Evolutionary conservation across 2,329 filamentous ascomycete species (phyloP), one percentile per base, ranked within the genome.

Genomic region (Xylaria sp.): DNA sequence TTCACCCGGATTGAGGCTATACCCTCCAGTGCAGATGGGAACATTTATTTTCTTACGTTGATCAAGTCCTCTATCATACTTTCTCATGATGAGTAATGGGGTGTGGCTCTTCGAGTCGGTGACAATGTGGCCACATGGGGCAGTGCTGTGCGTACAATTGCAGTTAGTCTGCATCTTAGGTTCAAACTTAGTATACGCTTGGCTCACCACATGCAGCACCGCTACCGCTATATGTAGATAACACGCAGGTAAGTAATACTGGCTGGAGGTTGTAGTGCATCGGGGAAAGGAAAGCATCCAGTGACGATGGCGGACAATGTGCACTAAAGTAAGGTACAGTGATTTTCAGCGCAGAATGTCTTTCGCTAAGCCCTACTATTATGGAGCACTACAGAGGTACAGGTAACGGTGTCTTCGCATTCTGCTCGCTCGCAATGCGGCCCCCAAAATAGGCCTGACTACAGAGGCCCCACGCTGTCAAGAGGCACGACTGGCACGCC

Each of bases 371-470:
- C 70, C 70, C 63, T 72, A 66, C 9, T 20, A 66, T 43, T 51
- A 71, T 68, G 67, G 64, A 64, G 67, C 61, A 56, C 46, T n/a
- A 31, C 23, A 31, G 28, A 28, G 28, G 28, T 28, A 28, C 28
- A 4, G 51, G 25, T 54, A 15, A 39, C 6, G 23, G 10, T 12
- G 54, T 25, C 28, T 28, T 15, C 33, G 33, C 8, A 7, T 36
- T 36, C 10, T 36, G 6, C 13, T 12, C 20, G 52, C 23, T 12
- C 20, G 52, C 23, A 56, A 18, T 31, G 39, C 46, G 56, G 68
- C 72, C 72, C 72, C 70, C 72, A 73, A 73, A 73, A 73, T 73
- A 73, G 72, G 61, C 62, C 70, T 72, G 70, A 73, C 71, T 58
- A 36, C 52, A 55, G 52, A 52, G 52, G 56, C 62, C 41, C 64